Evolutionary conservation across 2,329 filamentous ascomycete genomes (phyloP), one percentile per base, ranked within the genome.

Genomic region (Aspergillus phoenicis): DNA sequence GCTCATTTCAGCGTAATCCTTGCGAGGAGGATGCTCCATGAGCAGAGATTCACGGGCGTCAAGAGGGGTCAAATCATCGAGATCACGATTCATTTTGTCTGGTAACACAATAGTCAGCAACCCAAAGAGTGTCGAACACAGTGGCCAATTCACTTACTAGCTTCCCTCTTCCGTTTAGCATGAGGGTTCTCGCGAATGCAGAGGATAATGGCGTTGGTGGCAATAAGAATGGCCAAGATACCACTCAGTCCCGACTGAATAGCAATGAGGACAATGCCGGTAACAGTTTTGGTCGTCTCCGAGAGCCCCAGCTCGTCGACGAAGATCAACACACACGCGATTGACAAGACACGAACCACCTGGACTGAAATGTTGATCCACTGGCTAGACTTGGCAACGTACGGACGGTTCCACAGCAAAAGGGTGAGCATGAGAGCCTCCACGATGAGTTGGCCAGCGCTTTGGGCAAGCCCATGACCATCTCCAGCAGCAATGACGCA

Each of bases 281-380:
- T 94, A 53, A 98, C 86, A 0, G 95, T 98, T 81, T 97, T 92
- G 8, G 94, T 97, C 8, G 93, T 96, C 77, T 97, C 89, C 5
- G 88, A 85, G 68, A 99, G 89, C 60, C 91, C 91, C 57, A 99
- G 87, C 78, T 98, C 89, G 73, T 98, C 90, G 28, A 98, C 94
- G 70, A 98, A 99, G 55, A 98, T 83, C 66, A 99, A 80, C 68
- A 98, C 91, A 79, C 93, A 97, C 58, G 87, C 84, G 6, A 97
- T 90, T 0, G 94, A 97, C 54, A 97, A 80, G 11, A 97, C 90
- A 47, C 95, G 91, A 17, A 97, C 92, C 39, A 91, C 83, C 76
- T 96, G 92, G 70, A 98, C 97, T 71, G 87, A 82, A 71, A 96
- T 93, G 80, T 97, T 97, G 83, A 99, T 93, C 77, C 95, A 87